These are phyloP conservation scores for Pleodorina starrii DNA, from an alignment of 139 green algal genomes.

Conservation along the genomic window DNA sequence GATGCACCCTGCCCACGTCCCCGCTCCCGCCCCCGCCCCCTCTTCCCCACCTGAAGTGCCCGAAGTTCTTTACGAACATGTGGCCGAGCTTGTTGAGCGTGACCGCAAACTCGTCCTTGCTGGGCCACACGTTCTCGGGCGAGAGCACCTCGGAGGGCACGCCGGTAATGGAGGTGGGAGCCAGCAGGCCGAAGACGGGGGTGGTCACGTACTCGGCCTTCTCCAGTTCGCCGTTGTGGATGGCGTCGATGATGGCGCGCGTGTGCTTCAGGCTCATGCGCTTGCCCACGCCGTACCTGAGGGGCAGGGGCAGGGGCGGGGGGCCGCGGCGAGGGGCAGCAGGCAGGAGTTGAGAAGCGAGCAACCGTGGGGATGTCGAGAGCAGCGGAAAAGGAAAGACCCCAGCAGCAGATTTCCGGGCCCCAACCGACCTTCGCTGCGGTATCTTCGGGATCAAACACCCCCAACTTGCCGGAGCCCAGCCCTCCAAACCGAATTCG, in stretches of 20 bases:
- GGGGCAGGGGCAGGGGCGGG: too few relatives aligned
- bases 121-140: slow-evolving; percentile 74
- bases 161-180: slow-evolving; percentile 67
- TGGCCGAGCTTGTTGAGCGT: slow-evolving; percentile 76
- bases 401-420: too few relatives aligned
- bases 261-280: slow-evolving; percentile 95
- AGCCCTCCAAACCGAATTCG: too few relatives aligned
- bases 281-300: slow-evolving; percentile 88
- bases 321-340: not conserved
- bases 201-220: slow-evolving; percentile 71
- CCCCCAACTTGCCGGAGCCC: too few relatives aligned
- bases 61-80: slow-evolving; percentile 68
- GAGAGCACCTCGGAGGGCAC: slow-evolving; percentile 86
- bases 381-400: too few relatives aligned
- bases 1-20: too few relatives aligned
- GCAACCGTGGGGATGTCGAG: too few relatives aligned
- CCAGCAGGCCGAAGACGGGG: slow-evolving; percentile 87
- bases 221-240: slow-evolving; percentile 90
- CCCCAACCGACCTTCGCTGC: too few relatives aligned
- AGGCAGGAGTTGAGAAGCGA: too few relatives aligned
- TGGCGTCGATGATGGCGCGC: slow-evolving; percentile 96
- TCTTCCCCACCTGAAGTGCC: slow-evolving; percentile 40
- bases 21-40: too few relatives aligned
- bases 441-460: too few relatives aligned
- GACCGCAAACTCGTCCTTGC: slow-evolving; percentile 75